These are phyloP conservation scores for Thelonectria blattea DNA, from an alignment of 2,329 filamentous ascomycete genomes.

Conservation along the genomic window DNA sequence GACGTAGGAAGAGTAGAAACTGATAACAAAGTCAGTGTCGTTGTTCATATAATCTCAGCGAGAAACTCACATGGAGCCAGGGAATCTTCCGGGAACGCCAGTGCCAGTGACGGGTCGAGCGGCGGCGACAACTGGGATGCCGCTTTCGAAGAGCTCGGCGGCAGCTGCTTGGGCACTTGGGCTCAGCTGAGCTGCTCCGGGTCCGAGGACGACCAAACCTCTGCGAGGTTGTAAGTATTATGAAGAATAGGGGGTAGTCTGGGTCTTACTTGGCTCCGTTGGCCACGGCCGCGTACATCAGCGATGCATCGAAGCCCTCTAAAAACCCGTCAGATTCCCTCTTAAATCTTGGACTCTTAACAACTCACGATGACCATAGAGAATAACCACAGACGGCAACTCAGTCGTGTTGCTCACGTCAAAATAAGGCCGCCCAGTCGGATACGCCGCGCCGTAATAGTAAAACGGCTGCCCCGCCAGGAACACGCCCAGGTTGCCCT, in stretches of 20 bases:
- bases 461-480: constrained; percentile 61
- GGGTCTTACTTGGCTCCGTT: constrained; percentile 38
- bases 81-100: constrained; percentile 31
- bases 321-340: too few species aligned
- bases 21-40: background rate
- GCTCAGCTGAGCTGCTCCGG: constrained; percentile 38
- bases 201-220: constrained; percentile 41
- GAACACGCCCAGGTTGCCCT: constrained; percentile 46
- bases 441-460: constrained; percentile 54
- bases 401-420: constrained; percentile 41
- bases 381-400: constrained; percentile 53
- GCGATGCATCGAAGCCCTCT: constrained; percentile 38
- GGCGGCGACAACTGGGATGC: constrained; percentile 39
- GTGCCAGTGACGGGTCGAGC: constrained; percentile 39
- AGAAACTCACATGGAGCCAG: constrained; percentile 21
- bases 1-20: constrained; percentile 39
- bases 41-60: too few species aligned
- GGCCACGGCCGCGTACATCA: constrained; percentile 41
- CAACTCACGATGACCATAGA: constrained; percentile 51
- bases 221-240: constrained; percentile 5
- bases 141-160: constrained; percentile 34
- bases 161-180: constrained; percentile 36
- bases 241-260: background rate
- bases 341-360: too few species aligned
- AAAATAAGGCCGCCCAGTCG: constrained; percentile 48